phyloP scores from a whole-genome alignment of 352 stramenopile species.

The Phytophthora pluvialis region DNA sequence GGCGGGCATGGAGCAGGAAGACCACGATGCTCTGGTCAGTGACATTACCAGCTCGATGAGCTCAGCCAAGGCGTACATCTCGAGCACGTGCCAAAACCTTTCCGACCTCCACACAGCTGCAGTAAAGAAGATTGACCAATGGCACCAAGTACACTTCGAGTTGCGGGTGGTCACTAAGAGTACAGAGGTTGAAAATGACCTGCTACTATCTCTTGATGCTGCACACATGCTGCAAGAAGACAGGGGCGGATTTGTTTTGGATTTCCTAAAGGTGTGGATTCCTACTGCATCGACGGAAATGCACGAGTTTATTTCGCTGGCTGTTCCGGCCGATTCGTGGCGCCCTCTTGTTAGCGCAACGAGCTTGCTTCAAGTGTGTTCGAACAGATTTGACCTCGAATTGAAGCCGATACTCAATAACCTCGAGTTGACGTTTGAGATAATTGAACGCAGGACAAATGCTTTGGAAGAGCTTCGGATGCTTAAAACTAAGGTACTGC shows the following conservation, averaged over 20 bases:
- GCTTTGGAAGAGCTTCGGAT: constrained; percentile 26
- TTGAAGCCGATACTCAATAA: constrained; percentile 10
- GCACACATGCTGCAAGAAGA: constrained; percentile 30
- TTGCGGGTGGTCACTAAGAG: constrained; percentile 13
- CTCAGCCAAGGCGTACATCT: constrained; percentile 8
- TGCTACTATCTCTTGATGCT: background rate
- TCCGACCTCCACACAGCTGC: constrained; percentile 12
- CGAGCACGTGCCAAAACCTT: constrained; percentile 9
- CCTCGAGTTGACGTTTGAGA: constrained; percentile 15
- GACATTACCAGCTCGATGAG: constrained; percentile 24
- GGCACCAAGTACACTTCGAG: constrained; percentile 22
- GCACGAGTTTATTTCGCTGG: constrained; percentile 16
- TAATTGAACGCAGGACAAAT: constrained; percentile 6
- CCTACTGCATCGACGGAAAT: constrained; percentile 10
- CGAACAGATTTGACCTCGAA: constrained; percentile 18
- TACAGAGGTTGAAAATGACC: background rate
- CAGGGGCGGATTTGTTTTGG: constrained; percentile 12
- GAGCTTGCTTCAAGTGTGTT: constrained; percentile 19
- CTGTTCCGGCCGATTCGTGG: constrained; percentile 6
- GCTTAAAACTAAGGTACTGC: constrained; percentile 6
- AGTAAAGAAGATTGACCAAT: constrained; percentile 21
- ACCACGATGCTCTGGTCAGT: constrained; percentile 26
- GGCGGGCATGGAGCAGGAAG: constrained; percentile 36
- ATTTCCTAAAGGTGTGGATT: constrained; percentile 18
- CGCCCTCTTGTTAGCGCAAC: constrained; percentile 1